phyloP scores from a whole-genome alignment of 2,329 filamentous ascomycete species.

The Didymella segeticola region DNA sequence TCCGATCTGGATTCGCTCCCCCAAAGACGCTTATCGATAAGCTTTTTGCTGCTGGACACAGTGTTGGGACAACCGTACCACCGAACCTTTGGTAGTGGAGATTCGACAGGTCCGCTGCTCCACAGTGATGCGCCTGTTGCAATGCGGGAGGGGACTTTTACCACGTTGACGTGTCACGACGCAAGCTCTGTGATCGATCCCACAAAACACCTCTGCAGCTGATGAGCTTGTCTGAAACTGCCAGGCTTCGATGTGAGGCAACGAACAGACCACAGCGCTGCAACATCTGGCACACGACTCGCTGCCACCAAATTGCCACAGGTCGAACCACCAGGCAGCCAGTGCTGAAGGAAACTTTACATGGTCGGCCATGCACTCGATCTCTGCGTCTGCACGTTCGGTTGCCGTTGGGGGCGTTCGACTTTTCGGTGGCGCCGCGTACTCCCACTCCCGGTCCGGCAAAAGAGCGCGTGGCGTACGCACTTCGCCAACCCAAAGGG shows the following conservation, averaged over 20 bases:
- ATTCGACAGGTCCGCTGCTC: constrained; percentile 10
- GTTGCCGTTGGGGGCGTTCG: constrained; percentile 12
- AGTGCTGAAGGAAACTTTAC: constrained; percentile 3
- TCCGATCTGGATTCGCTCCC: constrained; percentile 32
- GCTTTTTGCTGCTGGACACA: constrained; percentile 9
- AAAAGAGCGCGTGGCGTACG: constrained; percentile 1
- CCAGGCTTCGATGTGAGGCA: constrained; percentile 9
- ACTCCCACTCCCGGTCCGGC: constrained; percentile 14
- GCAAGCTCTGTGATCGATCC: constrained; percentile 7
- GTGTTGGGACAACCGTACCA: constrained; percentile 18
- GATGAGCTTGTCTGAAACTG: constrained; percentile 13
- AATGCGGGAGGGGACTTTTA: constrained; percentile 4
- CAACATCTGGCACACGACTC: constrained; percentile 7
- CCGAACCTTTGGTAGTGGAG: constrained; percentile 7
- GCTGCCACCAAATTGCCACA: constrained; percentile 16
- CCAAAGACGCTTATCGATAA: constrained; percentile 26
- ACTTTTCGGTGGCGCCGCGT: constrained; percentile 13
- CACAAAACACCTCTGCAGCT: constrained; percentile 2
- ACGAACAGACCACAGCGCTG: constrained; percentile 10
- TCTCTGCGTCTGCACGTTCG: constrained; percentile 1
- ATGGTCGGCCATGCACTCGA: constrained; percentile 5
- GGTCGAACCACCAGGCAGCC: constrained; percentile 2
- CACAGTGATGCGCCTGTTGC: constrained; percentile 14
- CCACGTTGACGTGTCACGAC: constrained; percentile 5
- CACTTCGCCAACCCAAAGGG: constrained; percentile 4